Conservation (phyloP, 768 basidiomycete species). For the Leucosporidium creatinivorum region DNA sequence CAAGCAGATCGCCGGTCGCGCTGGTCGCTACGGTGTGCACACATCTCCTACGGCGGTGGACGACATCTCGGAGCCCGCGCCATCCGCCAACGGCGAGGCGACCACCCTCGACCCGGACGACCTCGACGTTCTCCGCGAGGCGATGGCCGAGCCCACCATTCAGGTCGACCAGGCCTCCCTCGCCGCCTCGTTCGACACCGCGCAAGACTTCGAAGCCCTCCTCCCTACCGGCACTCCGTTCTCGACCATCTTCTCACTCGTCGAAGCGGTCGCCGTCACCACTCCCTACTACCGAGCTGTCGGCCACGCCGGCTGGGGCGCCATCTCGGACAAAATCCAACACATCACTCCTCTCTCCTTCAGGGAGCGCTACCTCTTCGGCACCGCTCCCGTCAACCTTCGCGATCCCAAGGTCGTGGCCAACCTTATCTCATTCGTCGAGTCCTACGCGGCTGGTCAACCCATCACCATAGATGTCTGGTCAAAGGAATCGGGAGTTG, state of each 20-base stretch:
- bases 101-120: conserved; percentile 64
- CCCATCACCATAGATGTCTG: conserved; percentile 47
- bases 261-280: conserved; percentile 37
- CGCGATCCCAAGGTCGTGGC: conserved; percentile 38
- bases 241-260: conserved; percentile 40
- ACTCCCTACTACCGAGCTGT: conserved; percentile 38
- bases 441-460: conserved; percentile 45
- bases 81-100: conserved; percentile 54
- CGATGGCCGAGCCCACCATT: conserved; percentile 50
- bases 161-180: conserved; percentile 31
- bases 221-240: conserved; percentile 41
- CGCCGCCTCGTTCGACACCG: conserved; percentile 4
- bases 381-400: conserved; percentile 41
- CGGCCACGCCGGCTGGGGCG: conserved; percentile 27
- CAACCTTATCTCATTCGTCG: conserved; percentile 44
- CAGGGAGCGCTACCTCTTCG: conserved; percentile 41
- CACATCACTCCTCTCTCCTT: conserved; percentile 38
- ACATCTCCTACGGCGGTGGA: conserved; percentile 36
- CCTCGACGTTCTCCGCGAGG: conserved; percentile 53
- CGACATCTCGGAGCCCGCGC: conserved; percentile 26
- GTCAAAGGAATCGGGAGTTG: conserved; percentile 44
- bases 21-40: conserved; percentile 77
- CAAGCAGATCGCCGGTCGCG: conserved; percentile 91
- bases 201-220: conserved; percentile 37
- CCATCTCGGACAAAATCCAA: conserved; percentile 40